phyloP scores from a whole-genome alignment of 768 basidiomycete genomes.

The Hypsizygus marmoreus region DNA sequence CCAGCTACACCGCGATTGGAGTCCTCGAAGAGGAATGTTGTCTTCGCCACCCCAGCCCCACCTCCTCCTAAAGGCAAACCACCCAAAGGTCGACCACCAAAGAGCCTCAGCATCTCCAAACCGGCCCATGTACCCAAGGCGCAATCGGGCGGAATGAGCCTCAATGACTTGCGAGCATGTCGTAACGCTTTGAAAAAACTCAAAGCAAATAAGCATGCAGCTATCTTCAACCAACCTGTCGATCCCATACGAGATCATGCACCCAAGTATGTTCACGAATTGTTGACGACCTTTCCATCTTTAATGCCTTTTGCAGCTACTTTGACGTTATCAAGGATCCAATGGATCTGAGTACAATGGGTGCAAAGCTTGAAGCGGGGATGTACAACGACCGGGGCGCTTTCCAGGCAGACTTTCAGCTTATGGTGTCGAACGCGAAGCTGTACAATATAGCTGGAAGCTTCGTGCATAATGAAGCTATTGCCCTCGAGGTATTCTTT shows the following conservation, averaged over 20 bases:
- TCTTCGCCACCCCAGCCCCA: conserved; percentile 35
- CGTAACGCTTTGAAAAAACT: conserved; percentile 82
- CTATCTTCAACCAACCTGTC: conserved; percentile 85
- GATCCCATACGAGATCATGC: conserved; percentile 93
- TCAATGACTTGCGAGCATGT: conserved; percentile 75
- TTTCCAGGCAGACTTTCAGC: conserved; percentile 83
- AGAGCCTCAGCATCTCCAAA: conserved; percentile 30
- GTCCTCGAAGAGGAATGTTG: conserved; percentile 34
- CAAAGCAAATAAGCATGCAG: conserved; percentile 69
- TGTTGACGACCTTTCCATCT: not conserved
- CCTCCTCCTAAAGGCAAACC: conserved; percentile 31
- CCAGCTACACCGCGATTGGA: conserved; percentile 34
- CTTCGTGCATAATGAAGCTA: conserved; percentile 74
- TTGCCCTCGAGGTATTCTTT: conserved; percentile 77
- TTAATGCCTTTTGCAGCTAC: conserved; percentile 56
- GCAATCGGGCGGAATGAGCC: conserved; percentile 73
- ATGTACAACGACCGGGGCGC: conserved; percentile 82
- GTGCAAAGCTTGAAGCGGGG: conserved; percentile 82
- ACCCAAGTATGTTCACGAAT: conserved; percentile 63
- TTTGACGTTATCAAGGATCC: conserved; percentile 89
- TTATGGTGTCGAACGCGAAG: conserved; percentile 88
- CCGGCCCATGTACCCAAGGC: conserved; percentile 64
- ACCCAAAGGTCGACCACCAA: conserved; percentile 23
- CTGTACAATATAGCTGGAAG: conserved; percentile 77
- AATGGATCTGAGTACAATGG: conserved; percentile 92